phyloP scores from a whole-genome alignment of 1,284 basidiomycete species.

The Mycosarcoma maydis region DNA sequence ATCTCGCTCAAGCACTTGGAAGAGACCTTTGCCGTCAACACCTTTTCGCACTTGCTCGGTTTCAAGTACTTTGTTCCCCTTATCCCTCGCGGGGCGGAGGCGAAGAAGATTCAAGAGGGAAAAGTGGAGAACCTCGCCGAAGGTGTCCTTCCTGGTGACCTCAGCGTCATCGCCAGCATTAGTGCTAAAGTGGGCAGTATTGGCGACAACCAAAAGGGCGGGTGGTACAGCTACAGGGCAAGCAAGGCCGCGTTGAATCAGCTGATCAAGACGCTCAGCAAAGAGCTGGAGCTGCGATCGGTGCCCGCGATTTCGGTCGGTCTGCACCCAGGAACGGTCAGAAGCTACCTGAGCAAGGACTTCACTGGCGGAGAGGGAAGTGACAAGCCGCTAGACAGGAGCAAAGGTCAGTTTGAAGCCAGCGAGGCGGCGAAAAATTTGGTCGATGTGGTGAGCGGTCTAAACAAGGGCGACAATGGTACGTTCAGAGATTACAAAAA shows the following conservation, averaged over 20 bases:
- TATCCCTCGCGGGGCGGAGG: conserved; percentile 64
- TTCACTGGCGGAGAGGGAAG: conserved; percentile 59
- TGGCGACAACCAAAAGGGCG: conserved; percentile 74
- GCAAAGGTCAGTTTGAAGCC: conserved; percentile 73
- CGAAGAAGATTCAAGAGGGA: conserved; percentile 40
- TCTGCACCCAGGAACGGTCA: conserved; percentile 69
- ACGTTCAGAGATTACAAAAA: conserved; percentile 78
- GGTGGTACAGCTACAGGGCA: conserved; percentile 79
- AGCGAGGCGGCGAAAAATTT: conserved; percentile 74
- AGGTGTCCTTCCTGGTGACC: conserved; percentile 64
- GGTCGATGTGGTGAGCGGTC: conserved; percentile 71
- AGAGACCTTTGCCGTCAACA: conserved; percentile 69
- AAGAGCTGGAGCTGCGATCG: conserved; percentile 73
- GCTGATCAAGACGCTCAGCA: conserved; percentile 76
- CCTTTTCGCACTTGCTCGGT: conserved; percentile 69
- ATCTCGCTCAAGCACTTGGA: conserved; percentile 70
- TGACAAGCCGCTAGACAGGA: conserved; percentile 49
- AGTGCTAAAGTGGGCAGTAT: conserved; percentile 75
- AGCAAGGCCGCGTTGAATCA: conserved; percentile 81
- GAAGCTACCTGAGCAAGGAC: conserved; percentile 71
- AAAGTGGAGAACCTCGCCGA: conserved; percentile 49
- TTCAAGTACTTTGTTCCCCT: conserved; percentile 71
- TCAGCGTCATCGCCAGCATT: conserved; percentile 69
- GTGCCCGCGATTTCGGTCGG: conserved; percentile 71
- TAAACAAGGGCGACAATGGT: conserved; percentile 72